Conservation (phyloP, 2,329 filamentous ascomycete species). For the Paecilomyces variotii region DNA sequence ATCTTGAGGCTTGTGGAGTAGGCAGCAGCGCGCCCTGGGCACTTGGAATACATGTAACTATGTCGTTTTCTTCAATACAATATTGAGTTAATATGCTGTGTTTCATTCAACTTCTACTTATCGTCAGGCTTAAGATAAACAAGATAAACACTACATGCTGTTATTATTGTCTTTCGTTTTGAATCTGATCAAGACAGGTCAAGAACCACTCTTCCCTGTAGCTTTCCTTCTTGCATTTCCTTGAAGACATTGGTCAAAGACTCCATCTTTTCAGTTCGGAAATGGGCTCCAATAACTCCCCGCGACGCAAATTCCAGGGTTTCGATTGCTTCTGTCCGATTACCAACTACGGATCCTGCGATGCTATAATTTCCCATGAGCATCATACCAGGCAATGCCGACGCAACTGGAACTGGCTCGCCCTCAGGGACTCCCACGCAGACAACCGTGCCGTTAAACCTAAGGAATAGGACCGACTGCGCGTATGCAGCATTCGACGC, state of each 20-base stretch:
- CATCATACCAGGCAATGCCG: slow-evolving; percentile 35
- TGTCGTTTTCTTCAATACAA: too few relatives aligned
- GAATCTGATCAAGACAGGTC: slow-evolving; percentile 25
- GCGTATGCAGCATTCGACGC: slow-evolving; percentile 44
- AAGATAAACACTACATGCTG: too few relatives aligned
- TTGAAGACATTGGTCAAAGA: slow-evolving; percentile 39
- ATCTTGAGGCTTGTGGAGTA: too few relatives aligned
- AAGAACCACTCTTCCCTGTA: slow-evolving; percentile 42
- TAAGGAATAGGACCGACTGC: slow-evolving; percentile 41
- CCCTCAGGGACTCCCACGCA: slow-evolving; percentile 47
- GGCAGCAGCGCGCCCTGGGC: too few relatives aligned
- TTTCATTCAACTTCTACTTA: too few relatives aligned
- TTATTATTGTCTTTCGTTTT: not conserved
- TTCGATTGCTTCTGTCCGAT: slow-evolving; percentile 43
- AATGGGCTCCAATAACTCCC: slow-evolving; percentile 40
- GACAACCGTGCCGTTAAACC: slow-evolving; percentile 44
- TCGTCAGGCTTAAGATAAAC: too few relatives aligned
- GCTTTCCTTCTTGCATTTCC: slow-evolving; percentile 36
- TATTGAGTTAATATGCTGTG: too few relatives aligned
- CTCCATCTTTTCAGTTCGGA: slow-evolving; percentile 41
- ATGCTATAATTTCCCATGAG: slow-evolving; percentile 39
- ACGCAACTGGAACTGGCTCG: slow-evolving; percentile 36
- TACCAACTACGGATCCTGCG: slow-evolving; percentile 44
- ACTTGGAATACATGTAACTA: too few relatives aligned
- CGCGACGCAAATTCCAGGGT: slow-evolving; percentile 41